Evolutionary conservation across 352 stramenopile species (phyloP).

Genomic region (Phytopythium cucurbitacearum): DNA sequence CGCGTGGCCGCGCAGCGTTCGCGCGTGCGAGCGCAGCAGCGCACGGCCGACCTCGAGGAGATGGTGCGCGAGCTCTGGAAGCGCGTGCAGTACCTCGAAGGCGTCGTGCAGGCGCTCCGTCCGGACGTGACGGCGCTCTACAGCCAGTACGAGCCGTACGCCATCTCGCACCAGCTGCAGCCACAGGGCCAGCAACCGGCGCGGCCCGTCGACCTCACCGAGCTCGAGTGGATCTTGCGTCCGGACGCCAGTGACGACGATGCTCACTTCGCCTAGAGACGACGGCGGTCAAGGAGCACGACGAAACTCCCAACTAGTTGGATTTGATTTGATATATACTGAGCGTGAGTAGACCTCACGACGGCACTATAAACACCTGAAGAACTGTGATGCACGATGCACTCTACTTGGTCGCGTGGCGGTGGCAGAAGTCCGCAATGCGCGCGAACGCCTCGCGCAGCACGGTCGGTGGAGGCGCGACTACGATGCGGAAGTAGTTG

Average conservation of each 20-base stretch:
- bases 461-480: slow-evolving; percentile 29
- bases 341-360: too few species aligned
- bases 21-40: slow-evolving; percentile 46
- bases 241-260: slow-evolving; percentile 7
- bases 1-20: slow-evolving; percentile 56
- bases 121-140: slow-evolving; percentile 35
- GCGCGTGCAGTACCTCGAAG: slow-evolving; percentile 55
- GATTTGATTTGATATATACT: too few species aligned
- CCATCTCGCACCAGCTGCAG: slow-evolving; percentile 25
- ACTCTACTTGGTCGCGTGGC: slow-evolving; percentile 10
- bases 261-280: too few species aligned
- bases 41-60: slow-evolving; percentile 41
- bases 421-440: slow-evolving; percentile 32
- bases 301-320: too few species aligned
- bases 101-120: slow-evolving; percentile 30
- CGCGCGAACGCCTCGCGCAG: slow-evolving; percentile 34
- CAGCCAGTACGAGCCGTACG: slow-evolving; percentile 42
- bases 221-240: slow-evolving; percentile 31
- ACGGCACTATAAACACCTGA: too few species aligned
- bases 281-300: too few species aligned
- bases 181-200: slow-evolving; percentile 12
- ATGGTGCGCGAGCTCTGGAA: slow-evolving; percentile 51
- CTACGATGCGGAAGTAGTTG: slow-evolving; percentile 39
- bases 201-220: slow-evolving; percentile 16
- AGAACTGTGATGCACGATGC: too few species aligned